A percentile compares a stretch with the other conserved stretches of the same genome.
Conservation (phyloP, 305 asterid genomes). For the Solanum hybrid region DNA sequence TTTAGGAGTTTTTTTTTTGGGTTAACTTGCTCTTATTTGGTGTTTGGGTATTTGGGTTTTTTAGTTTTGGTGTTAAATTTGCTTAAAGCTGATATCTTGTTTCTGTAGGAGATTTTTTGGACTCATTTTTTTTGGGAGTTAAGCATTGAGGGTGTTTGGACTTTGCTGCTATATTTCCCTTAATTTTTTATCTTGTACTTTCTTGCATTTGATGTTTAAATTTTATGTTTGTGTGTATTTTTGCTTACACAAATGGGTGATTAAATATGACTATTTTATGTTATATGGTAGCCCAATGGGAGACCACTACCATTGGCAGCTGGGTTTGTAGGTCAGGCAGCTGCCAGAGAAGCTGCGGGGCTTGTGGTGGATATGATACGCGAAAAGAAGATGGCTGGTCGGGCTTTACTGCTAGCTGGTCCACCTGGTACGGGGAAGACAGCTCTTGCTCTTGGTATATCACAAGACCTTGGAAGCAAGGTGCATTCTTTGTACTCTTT, state of each 20-base stretch:
- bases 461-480: constrained; percentile 98
- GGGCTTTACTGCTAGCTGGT: constrained; percentile 81
- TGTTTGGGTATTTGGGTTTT: not conserved
- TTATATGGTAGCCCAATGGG: constrained; percentile 45
- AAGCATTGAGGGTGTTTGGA: not conserved
- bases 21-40: not conserved
- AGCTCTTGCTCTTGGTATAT: constrained; percentile 87
- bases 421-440: constrained; percentile 99
- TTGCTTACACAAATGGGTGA: not conserved
- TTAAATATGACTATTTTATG: not conserved
- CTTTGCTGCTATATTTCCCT: not conserved
- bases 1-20: not conserved
- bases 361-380: constrained; percentile 96
- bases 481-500: constrained; percentile 19
- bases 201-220: not conserved
- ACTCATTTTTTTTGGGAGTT: not conserved
- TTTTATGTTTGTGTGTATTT: not conserved
- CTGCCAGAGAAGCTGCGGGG: constrained; percentile 91
- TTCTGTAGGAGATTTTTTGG: not conserved
- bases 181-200: not conserved
- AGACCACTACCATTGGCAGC: constrained; percentile 57
- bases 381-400: constrained; percentile 95
- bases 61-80: not conserved
- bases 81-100: not conserved
- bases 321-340: constrained; percentile 89